Evolutionary conservation across 768 basidiomycete genomes (phyloP).

Genomic region (Crassisporium funariophilum): DNA sequence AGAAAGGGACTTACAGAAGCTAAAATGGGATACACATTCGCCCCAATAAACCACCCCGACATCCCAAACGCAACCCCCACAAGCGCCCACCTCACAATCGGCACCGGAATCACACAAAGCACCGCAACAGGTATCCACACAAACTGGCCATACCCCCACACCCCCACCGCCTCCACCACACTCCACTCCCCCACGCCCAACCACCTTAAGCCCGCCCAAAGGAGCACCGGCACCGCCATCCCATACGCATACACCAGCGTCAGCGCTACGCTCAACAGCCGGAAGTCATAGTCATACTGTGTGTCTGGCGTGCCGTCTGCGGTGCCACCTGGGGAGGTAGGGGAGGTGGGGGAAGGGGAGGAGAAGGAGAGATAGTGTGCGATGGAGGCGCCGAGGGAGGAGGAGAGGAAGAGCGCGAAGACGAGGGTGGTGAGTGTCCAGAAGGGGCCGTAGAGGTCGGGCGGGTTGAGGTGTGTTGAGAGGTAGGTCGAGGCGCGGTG

Average conservation of each 20-base stretch:
- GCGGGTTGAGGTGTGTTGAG: constrained; percentile 62
- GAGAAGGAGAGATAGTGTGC: constrained; percentile 85
- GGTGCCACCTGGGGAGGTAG: no score
- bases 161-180: constrained; percentile 75
- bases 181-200: constrained; percentile 90
- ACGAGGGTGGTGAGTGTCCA: constrained; percentile 97
- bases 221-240: constrained; percentile 72
- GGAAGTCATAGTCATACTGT: constrained; percentile 82
- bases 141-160: constrained; percentile 84
- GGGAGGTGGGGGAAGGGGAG: no score
- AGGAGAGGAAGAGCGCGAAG: constrained; percentile 90
- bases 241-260: constrained; percentile 88
- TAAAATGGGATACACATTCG: constrained; percentile 89
- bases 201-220: constrained; percentile 88
- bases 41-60: constrained; percentile 86
- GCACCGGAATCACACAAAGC: constrained; percentile 83
- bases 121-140: constrained; percentile 91
- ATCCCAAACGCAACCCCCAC: constrained; percentile 71
- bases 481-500: constrained; percentile 59
- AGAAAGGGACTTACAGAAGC: constrained; percentile 59
- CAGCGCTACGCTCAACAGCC: constrained; percentile 78
- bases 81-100: constrained; percentile 81
- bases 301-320: constrained; percentile 45
- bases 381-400: constrained; percentile 88
- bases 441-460: constrained; percentile 90